phyloP scores from a whole-genome alignment of 2,329 filamentous ascomycete species.

The Aspergillus uvarum region DNA sequence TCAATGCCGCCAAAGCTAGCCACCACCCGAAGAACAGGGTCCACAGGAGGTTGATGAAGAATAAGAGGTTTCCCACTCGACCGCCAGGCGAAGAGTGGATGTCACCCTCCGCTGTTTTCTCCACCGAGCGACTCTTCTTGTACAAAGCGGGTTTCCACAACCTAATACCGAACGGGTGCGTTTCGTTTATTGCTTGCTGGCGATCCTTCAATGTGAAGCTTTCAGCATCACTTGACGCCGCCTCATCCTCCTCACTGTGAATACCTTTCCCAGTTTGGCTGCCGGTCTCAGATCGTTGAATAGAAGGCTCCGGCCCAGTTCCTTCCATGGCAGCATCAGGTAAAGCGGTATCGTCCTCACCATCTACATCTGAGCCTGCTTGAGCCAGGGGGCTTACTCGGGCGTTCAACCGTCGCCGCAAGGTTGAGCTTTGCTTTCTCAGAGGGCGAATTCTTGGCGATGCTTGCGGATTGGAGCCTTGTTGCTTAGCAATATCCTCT shows the following conservation, averaged over 20 bases:
- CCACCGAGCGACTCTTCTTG: conserved; percentile 95
- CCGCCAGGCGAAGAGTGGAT: conserved; percentile 94
- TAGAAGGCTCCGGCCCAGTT: conserved; percentile 21
- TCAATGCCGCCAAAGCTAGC: conserved; percentile 73
- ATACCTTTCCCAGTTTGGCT: conserved; percentile 37
- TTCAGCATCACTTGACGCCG: conserved; percentile 82
- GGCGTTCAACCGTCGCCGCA: conserved; percentile 39
- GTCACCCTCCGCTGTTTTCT: conserved; percentile 92
- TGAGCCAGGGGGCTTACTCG: conserved; percentile 34
- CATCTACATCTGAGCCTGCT: conserved; percentile 40
- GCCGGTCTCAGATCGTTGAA: conserved; percentile 20
- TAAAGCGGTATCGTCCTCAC: conserved; percentile 39
- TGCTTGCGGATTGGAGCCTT: conserved; percentile 28
- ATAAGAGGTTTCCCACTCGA: conserved; percentile 77
- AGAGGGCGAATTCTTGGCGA: conserved; percentile 38
- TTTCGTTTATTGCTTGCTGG: conserved; percentile 97
- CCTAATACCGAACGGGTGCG: conserved; percentile 96
- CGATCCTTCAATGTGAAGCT: conserved; percentile 97
- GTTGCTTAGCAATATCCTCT: conserved; percentile 57
- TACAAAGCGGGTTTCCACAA: conserved; percentile 98
- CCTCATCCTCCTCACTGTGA: conserved; percentile 64
- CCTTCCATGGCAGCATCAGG: conserved; percentile 29
- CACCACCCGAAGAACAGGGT: conserved; percentile 94
- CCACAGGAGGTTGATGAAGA: conserved; percentile 88
- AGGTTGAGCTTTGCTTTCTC: conserved; percentile 39